Percentiles rank a stretch among this genome's conserved stretches.
Evolutionary conservation across 2,329 filamentous ascomycete genomes (phyloP).

Genomic region (Fusarium guadeloupense): DNA sequence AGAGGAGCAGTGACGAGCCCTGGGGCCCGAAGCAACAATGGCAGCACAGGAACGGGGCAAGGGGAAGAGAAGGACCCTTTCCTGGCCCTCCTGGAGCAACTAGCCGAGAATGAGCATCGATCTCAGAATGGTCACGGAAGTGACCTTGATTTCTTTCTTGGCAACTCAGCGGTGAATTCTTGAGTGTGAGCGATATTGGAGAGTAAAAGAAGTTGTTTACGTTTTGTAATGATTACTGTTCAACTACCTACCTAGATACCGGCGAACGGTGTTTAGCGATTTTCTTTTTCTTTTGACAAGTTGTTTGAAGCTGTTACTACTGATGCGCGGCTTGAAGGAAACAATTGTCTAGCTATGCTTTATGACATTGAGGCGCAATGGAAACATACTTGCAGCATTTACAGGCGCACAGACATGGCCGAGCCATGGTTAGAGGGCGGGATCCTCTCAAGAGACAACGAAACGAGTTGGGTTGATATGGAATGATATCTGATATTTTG

Average conservation of each 20-base stretch:
- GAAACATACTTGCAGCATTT: conserved; percentile 31
- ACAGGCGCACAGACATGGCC: conserved; percentile 24
- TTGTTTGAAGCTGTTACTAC: conserved; percentile 6
- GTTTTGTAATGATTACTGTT: conserved; percentile 3
- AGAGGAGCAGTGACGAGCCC: conserved; percentile 50
- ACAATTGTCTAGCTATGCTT: neutral
- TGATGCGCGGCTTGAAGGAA: neutral
- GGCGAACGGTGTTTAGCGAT: neutral
- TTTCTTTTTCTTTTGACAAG: too few relatives aligned
- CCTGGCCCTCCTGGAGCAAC: conserved; percentile 78
- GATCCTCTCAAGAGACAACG: conserved; percentile 21
- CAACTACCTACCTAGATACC: neutral
- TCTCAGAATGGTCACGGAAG: conserved; percentile 70
- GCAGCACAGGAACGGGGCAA: conserved; percentile 58
- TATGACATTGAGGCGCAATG: conserved; percentile 14
- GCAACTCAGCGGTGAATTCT: conserved; percentile 34
- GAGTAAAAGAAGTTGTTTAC: neutral
- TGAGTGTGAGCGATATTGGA: conserved; percentile 7
- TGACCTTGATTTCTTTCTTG: conserved; percentile 81
- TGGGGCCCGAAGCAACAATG: conserved; percentile 59
- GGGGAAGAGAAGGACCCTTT: conserved; percentile 83
- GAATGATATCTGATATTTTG: conserved; percentile 22
- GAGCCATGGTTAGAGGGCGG: conserved; percentile 25
- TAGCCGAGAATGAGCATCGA: conserved; percentile 80
- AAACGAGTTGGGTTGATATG: conserved; percentile 19